These are phyloP conservation scores for Petunia secreta DNA, from an alignment of 257 asterid species.

Conservation along the genomic window DNA sequence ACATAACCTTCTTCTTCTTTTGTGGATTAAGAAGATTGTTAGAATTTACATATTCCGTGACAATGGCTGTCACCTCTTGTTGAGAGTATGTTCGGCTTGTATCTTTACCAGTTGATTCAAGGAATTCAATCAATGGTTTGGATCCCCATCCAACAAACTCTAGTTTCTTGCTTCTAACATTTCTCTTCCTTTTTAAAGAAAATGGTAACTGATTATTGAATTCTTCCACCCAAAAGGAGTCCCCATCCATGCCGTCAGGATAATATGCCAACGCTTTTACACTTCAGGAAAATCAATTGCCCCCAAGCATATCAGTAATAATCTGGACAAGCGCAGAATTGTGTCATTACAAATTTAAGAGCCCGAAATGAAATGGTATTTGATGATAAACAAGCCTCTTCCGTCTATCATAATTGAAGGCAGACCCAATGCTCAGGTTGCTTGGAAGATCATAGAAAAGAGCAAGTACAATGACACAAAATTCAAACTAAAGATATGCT, in stretches of 20 bases:
- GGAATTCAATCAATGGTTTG: slow-evolving; percentile 75
- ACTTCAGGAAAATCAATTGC: not conserved
- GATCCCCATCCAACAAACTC: slow-evolving; percentile 88
- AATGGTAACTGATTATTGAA: slow-evolving; percentile 36
- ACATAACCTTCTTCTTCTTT: slow-evolving; percentile 71
- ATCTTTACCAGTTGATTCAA: slow-evolving; percentile 71
- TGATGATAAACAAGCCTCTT: slow-evolving; percentile 18
- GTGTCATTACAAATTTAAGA: slow-evolving; percentile 10
- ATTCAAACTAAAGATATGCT: slow-evolving; percentile 12
- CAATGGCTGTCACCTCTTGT: slow-evolving; percentile 55
- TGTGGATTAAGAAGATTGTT: slow-evolving; percentile 57
- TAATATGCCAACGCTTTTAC: slow-evolving; percentile 14
- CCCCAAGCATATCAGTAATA: not conserved
- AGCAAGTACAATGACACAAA: not conserved
- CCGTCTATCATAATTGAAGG: not conserved
- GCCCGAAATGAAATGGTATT: slow-evolving; percentile 8
- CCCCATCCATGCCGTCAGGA: slow-evolving; percentile 51
- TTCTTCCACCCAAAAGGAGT: slow-evolving; percentile 69
- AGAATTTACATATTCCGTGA: slow-evolving; percentile 57
- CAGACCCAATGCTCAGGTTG: not conserved
- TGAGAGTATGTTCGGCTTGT: slow-evolving; percentile 50
- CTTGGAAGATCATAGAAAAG: slow-evolving; percentile 12
- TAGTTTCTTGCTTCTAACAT: slow-evolving; percentile 46
- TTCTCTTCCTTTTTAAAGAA: slow-evolving; percentile 66
- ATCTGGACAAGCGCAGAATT: slow-evolving; percentile 10